Conservation (phyloP, 1,139 yeast species). For the Torulaspora pretoriensis region DNA sequence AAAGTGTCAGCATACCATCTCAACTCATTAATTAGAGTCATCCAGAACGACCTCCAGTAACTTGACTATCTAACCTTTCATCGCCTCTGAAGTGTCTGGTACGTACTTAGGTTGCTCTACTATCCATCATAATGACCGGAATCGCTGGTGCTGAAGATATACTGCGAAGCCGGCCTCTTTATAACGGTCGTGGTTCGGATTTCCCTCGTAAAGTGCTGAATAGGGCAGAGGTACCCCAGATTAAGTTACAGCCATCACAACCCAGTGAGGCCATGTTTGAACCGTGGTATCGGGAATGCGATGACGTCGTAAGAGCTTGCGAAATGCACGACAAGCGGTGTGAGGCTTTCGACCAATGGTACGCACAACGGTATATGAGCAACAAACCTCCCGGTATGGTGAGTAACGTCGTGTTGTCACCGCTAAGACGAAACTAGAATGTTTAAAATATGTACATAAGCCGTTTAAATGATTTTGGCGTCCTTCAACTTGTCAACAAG, state of each 20-base stretch:
- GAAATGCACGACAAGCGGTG: constrained; percentile 17
- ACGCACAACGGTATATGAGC: constrained; percentile 22
- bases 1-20: not conserved
- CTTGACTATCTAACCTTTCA: not conserved
- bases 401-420: constrained; percentile 23
- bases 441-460: constrained; percentile 2
- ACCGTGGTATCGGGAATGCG: constrained; percentile 33
- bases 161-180: constrained; percentile 24
- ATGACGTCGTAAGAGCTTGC: constrained; percentile 17
- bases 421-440: constrained; percentile 20
- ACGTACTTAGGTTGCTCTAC: not conserved
- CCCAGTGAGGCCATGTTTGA: constrained; percentile 24
- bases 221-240: constrained; percentile 20
- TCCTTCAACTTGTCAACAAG: constrained; percentile 75
- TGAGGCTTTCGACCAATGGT: constrained; percentile 29
- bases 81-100: not conserved
- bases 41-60: not conserved
- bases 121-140: constrained; percentile 1
- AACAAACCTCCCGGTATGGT: constrained; percentile 34
- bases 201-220: constrained; percentile 22
- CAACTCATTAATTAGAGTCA: not conserved
- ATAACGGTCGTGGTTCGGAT: constrained; percentile 24
- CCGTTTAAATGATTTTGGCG: constrained; percentile 46
- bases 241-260: constrained; percentile 21
- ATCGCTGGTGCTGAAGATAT: constrained; percentile 20